A percentile compares a stretch with the other conserved stretches of the same genome.
Conservation (phyloP, 768 basidiomycete genomes). For the Boletus edulis region DNA sequence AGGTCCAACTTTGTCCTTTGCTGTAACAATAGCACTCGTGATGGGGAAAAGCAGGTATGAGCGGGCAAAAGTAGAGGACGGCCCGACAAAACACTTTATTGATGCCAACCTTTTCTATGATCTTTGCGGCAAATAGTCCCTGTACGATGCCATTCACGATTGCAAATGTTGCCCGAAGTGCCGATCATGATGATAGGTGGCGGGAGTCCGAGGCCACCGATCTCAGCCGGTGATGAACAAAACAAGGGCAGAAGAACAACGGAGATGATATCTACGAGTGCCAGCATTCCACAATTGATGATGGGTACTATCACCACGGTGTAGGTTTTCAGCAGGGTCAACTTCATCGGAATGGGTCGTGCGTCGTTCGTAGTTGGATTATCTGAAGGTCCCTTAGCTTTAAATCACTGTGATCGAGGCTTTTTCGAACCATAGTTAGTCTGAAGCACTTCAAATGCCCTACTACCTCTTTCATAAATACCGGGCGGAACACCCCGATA, state of each 20-base stretch:
- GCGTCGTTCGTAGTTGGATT: neutral
- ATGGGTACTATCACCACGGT: constrained; percentile 36
- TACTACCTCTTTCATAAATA: constrained; percentile 29
- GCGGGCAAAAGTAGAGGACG: constrained; percentile 36
- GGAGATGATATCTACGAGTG: no score
- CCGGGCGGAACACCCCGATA: constrained; percentile 13
- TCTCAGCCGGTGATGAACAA: no score
- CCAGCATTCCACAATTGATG: constrained; percentile 21
- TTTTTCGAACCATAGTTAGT: constrained; percentile 7
- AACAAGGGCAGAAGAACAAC: no score
- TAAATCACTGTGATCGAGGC: neutral
- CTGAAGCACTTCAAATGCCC: neutral
- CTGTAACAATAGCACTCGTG: constrained; percentile 39
- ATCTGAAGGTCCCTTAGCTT: neutral
- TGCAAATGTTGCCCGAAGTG: constrained; percentile 32
- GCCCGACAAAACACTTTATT: constrained; percentile 39
- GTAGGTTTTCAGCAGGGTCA: constrained; percentile 21
- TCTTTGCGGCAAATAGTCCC: constrained; percentile 37
- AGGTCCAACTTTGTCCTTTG: constrained; percentile 36
- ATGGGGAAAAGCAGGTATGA: constrained; percentile 44
- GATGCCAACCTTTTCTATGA: constrained; percentile 40
- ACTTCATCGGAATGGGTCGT: constrained; percentile 31
- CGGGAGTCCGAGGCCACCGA: constrained; percentile 29
- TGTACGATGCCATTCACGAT: constrained; percentile 39
- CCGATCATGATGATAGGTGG: constrained; percentile 44